Evolutionary conservation across 1,284 basidiomycete genomes (phyloP).

Genomic region (Ustilago lituana): DNA sequence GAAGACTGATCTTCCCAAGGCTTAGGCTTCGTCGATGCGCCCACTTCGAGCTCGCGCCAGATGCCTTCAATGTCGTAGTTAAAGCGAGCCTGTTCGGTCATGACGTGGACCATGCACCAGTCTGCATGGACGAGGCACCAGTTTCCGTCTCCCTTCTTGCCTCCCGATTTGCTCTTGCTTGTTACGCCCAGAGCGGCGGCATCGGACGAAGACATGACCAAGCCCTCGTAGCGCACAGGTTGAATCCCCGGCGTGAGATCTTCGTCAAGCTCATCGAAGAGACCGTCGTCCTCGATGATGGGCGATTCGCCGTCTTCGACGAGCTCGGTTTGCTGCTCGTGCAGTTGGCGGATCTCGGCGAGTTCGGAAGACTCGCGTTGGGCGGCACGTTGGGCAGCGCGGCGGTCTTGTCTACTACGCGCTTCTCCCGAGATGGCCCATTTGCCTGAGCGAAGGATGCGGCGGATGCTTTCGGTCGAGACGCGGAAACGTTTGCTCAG

Average conservation of each 20-base stretch:
- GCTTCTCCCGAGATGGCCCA: constrained; percentile 34
- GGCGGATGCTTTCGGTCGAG: constrained; percentile 56
- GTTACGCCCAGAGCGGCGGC: constrained; percentile 27
- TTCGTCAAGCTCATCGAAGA: constrained; percentile 27
- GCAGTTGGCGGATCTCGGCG: constrained; percentile 27
- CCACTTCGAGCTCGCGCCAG: constrained; percentile 50
- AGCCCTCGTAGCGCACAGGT: constrained; percentile 58
- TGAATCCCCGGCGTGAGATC: constrained; percentile 26
- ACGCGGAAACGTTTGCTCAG: constrained; percentile 58
- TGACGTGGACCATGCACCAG: constrained; percentile 67
- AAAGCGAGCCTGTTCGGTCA: constrained; percentile 58
- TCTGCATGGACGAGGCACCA: constrained; percentile 66
- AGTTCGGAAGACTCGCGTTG: constrained; percentile 38
- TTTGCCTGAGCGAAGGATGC: constrained; percentile 54
- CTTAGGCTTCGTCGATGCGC: constrained; percentile 11
- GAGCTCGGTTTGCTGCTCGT: constrained; percentile 32
- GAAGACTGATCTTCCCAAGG: constrained; percentile 27
- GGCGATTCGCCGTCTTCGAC: constrained; percentile 38
- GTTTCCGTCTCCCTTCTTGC: constrained; percentile 61
- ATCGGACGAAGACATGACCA: constrained; percentile 53
- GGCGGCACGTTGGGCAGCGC: constrained; percentile 31
- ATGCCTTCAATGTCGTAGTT: constrained; percentile 62
- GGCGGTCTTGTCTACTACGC: constrained; percentile 34
- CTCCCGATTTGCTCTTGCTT: constrained; percentile 41
- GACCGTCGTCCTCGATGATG: constrained; percentile 24